These are phyloP conservation scores for Neocucurbitaria cava DNA, from an alignment of 2,329 filamentous ascomycete genomes.

Conservation along the genomic window DNA sequence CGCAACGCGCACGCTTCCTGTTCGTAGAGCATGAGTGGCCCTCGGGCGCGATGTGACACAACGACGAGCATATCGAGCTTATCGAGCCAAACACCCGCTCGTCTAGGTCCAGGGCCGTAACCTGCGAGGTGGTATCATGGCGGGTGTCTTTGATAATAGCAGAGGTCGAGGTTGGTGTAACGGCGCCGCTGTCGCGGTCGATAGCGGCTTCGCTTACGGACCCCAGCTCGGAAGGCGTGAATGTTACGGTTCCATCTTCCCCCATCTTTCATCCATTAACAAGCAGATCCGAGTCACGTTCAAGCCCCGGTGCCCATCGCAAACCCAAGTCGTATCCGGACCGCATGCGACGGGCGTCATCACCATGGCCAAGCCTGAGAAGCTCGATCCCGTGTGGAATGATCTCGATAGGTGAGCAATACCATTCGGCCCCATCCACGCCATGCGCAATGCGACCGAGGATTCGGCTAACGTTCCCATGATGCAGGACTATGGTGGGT, in stretches of 20 bases:
- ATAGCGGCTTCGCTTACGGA: constrained; percentile 29
- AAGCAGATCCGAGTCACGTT: constrained; percentile 43
- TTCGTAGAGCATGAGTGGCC: constrained; percentile 18
- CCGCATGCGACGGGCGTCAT: constrained; percentile 55
- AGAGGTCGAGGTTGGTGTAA: constrained; percentile 27
- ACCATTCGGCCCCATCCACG: constrained; percentile 28
- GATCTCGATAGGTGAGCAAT: constrained; percentile 73
- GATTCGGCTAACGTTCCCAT: constrained; percentile 44
- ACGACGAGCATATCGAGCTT: constrained; percentile 18
- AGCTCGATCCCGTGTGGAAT: constrained; percentile 67
- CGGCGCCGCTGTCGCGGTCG: constrained; percentile 18
- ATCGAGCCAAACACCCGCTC: constrained; percentile 8
- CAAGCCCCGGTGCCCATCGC: constrained; percentile 36
- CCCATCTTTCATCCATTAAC: constrained; percentile 43
- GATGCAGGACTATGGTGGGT: constrained; percentile 55
- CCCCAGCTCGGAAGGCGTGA: constrained; percentile 32
- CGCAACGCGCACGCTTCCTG: constrained; percentile 26
- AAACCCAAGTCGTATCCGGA: constrained; percentile 29
- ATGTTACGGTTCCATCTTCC: constrained; percentile 46
- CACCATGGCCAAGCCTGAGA: constrained; percentile 57
- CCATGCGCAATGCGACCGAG: constrained; percentile 34
- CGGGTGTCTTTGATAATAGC: constrained; percentile 28
- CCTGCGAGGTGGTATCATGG: constrained; percentile 40
- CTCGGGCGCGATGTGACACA: constrained; percentile 35
- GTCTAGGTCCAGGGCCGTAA: constrained; percentile 21